Evolutionary conservation across 768 basidiomycete genomes (phyloP).

Genomic region (Tricholoma saponaceum): DNA sequence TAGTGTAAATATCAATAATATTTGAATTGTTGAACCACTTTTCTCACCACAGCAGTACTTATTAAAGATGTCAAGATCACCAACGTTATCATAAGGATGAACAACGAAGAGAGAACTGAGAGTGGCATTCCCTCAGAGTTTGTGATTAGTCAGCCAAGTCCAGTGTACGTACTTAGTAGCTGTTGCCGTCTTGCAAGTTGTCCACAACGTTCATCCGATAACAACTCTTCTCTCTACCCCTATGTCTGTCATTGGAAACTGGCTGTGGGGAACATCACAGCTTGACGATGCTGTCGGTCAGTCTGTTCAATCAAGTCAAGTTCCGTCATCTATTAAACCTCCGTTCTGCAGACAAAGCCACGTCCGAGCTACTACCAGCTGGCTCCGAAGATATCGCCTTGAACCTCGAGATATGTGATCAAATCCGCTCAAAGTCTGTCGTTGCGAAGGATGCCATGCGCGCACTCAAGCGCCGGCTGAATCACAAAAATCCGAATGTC

Average conservation of each 20-base stretch:
- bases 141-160: constrained; percentile 9
- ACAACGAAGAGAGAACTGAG: background rate
- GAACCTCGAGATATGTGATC: constrained; percentile 94
- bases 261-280: constrained; percentile 81
- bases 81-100: background rate
- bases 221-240: background rate
- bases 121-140: background rate
- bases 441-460: constrained; percentile 86
- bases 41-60: background rate
- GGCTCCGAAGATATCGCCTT: constrained; percentile 88
- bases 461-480: constrained; percentile 79
- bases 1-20: background rate
- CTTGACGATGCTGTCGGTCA: constrained; percentile 80
- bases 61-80: background rate
- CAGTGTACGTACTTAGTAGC: too few species aligned
- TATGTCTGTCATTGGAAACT: constrained; percentile 61
- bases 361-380: constrained; percentile 80
- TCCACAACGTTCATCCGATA: constrained; percentile 1
- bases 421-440: constrained; percentile 89
- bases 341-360: constrained; percentile 74
- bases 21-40: background rate
- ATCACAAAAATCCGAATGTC: constrained; percentile 95
- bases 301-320: constrained; percentile 18
- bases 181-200: background rate
- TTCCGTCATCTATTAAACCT: constrained; percentile 3